A percentile compares a stretch with the other conserved stretches of the same genome.
Conservation (phyloP, 2,329 filamentous ascomycete genomes). For the Aspergillus oerlinghausenensis region DNA sequence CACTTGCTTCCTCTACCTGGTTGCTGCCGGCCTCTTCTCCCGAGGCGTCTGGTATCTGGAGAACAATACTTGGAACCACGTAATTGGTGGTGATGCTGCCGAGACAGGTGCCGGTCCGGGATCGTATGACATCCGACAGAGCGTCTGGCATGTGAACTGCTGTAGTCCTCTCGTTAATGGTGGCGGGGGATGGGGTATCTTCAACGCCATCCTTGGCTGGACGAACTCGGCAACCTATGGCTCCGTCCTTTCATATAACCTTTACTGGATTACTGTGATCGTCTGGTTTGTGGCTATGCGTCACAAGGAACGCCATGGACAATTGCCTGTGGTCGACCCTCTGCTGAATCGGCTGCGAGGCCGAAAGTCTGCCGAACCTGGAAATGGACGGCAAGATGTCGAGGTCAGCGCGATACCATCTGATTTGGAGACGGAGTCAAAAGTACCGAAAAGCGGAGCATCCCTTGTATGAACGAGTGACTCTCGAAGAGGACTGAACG, state of each 20-base stretch:
- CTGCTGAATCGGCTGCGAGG: neutral
- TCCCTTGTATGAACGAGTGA: neutral
- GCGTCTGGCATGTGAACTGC: conserved; percentile 82
- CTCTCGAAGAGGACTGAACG: too few species aligned
- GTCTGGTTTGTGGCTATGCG: conserved; percentile 59
- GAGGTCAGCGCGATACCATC: neutral
- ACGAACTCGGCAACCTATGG: conserved; percentile 83
- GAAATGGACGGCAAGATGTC: neutral
- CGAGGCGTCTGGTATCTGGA: conserved; percentile 71
- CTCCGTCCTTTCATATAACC: conserved; percentile 79
- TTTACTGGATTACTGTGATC: conserved; percentile 78
- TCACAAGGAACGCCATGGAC: conserved; percentile 58
- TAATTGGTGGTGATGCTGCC: conserved; percentile 52
- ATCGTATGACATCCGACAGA: conserved; percentile 72
- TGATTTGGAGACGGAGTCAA: neutral
- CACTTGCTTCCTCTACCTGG: conserved; percentile 76
- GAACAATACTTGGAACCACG: conserved; percentile 60
- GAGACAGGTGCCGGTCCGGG: conserved; percentile 65
- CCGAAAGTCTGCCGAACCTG: neutral
- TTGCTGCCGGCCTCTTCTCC: conserved; percentile 77
- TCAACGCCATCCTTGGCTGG: conserved; percentile 84
- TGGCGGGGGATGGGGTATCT: conserved; percentile 77
- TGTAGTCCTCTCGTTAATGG: conserved; percentile 70
- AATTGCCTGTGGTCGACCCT: neutral
- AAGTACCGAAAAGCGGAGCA: neutral